These are phyloP conservation scores for Blastobotrys serpentis DNA, from an alignment of 1,139 yeast genomes.

Conservation along the genomic window DNA sequence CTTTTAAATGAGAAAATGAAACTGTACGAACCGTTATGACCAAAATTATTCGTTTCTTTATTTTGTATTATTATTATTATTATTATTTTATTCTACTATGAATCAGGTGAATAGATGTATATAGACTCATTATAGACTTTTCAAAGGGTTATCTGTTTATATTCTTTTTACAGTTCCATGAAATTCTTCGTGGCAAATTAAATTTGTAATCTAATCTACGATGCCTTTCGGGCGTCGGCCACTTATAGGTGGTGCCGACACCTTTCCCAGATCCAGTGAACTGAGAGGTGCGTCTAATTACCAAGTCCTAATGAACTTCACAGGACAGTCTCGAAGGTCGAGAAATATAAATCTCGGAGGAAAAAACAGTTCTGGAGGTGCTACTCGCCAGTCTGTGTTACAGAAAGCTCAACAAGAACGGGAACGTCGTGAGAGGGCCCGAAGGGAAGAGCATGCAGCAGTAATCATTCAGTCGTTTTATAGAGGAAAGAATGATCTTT, in stretches of 20 bases:
- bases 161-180: too few relatives aligned
- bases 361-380: conserved; percentile 29
- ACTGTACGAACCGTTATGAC: conserved; percentile 1
- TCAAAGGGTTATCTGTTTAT: background rate
- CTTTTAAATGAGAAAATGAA: background rate
- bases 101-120: background rate
- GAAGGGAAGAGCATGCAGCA: conserved; percentile 53
- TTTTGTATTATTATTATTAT: conserved; percentile 5
- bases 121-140: conserved; percentile 1
- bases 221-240: too few relatives aligned
- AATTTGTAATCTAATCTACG: too few relatives aligned
- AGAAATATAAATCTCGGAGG: conserved; percentile 79
- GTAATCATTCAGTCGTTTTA: conserved; percentile 46
- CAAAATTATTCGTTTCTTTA: background rate
- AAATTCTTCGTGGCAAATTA: too few relatives aligned
- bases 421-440: conserved; percentile 56
- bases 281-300: too few relatives aligned
- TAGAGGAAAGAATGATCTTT: conserved; percentile 24
- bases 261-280: too few relatives aligned
- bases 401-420: conserved; percentile 67
- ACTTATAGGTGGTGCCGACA: too few relatives aligned
- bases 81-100: background rate
- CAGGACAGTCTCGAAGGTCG: conserved; percentile 38
- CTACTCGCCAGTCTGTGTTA: conserved; percentile 45
- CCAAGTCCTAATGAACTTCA: conserved; percentile 35